Base-by-base conservation (phyloP, 2,329 filamentous ascomycete genomes). In the Colletotrichum liaoningense region DNA sequence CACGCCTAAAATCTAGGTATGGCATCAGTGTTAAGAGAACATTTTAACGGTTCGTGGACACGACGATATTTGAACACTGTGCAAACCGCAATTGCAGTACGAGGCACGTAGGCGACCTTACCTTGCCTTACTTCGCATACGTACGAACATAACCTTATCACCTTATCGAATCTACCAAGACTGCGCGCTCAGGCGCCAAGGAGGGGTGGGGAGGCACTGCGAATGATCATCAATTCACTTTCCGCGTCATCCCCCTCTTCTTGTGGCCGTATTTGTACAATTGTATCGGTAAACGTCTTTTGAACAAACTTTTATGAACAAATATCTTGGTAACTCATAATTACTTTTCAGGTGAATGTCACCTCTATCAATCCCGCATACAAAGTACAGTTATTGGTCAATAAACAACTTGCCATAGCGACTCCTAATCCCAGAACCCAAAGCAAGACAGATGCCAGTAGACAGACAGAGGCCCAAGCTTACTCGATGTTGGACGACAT, bases 401-500 rank as follows among this genome's bases (percentile, higher is more conserved):
- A 63, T 58, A 52, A 68, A 35, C 49, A 19, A 62, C 63, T 35
- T 56, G 56, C 60, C 56, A 38, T 58, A 59, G 24, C 59, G 63
- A 69, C 58, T 35, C 42, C 63, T 63, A 55, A 19, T 19, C 60
- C 14, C 33, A 70, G 16, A 70, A 65, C 24, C 35, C 19, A 26
- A 64, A 59, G 60, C 11, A 65, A 49, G 24, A 62, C 35, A 73
- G 54, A 59, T 55, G 52, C 26, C 12, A 58, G 58, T 14, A 59
- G 54, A 9, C 30, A n/a, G 42, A n/a, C 42, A 49, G 19, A 3
- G n/a, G 22, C 42, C 38, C 19, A 54, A 19, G 28, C 35, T 59
- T 46, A 75, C 22, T 75, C 74, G 12, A 58, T 55, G 9, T 68
- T 63, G 35, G 74, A 73, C 5, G 66, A 42, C 54, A 69, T 82